Evolutionary conservation across 2,329 filamentous ascomycete genomes (phyloP), one percentile per base, ranked within the genome.

Genomic region (Claviceps spartinae): DNA sequence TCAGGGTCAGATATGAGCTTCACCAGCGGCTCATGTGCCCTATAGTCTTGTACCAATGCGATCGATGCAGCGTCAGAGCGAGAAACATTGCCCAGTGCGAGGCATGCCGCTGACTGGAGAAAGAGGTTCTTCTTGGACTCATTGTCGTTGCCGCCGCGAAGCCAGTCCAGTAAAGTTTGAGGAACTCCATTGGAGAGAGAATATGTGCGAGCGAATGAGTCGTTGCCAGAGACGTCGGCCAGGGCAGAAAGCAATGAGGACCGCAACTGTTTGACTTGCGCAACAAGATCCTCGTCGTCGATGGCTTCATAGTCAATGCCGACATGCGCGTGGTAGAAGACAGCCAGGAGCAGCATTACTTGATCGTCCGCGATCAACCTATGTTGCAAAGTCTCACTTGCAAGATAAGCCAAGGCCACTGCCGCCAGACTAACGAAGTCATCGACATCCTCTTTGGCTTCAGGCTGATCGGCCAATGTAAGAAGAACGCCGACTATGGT

Each of bases 41-140:
- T 53, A 20, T 70, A 61, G 3, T 54, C 62, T 9, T 68, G 62
- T 1, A 83, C 73, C 38, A 83, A 72, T 38, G 72, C 64, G 9
- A 65, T 64, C 53, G 77, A 79, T 2, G 71, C 64, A 43, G 70
- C 71, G 57, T 84, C 80, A 2, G 75, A 79, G 41, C 81, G 76
- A 5, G 77, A 75, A 40, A 84, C 64, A 59, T 84, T 84, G 38
- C 81, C 81, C 2, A 84, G 67, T 16, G 76, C 72, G 3, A 84
- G 72, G 55, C 79, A 83, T 1, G 77, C 79, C 4, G 77, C 77
- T 2, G 76, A 70, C 61, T 76, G 76, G 2, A 83, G 69, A 46
- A 69, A 66, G 0, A 65, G 55, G 54, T 34, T 34, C 30, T 34
- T 34, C 30, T 34, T 34, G 30, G 3, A 11, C 3, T 34, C 9